A percentile compares a stretch with the other conserved stretches of the same genome.
Conservation (phyloP, 1,284 basidiomycete species). For the Fomitopsis palustris region DNA sequence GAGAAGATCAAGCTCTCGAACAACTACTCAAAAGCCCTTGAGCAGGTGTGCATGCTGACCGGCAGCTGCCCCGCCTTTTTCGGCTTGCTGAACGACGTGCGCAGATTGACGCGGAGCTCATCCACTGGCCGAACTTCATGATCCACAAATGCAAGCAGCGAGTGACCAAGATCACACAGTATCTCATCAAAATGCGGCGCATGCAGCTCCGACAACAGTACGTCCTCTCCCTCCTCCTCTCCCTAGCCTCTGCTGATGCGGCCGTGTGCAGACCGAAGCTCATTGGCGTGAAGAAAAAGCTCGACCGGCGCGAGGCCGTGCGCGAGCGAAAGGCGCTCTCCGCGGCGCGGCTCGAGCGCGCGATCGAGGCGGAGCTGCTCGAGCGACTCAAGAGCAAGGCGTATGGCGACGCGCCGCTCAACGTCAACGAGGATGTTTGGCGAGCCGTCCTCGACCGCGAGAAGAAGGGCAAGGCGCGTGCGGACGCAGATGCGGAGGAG, state of each 20-base stretch:
- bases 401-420: constrained; percentile 96
- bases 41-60: constrained; percentile 53
- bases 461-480: constrained; percentile 42
- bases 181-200: constrained; percentile 96
- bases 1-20: constrained; percentile 91
- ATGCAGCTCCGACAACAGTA: constrained; percentile 88
- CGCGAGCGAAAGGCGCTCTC: constrained; percentile 95
- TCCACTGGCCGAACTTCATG: constrained; percentile 97
- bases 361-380: constrained; percentile 95
- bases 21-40: constrained; percentile 92
- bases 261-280: constrained; percentile 75
- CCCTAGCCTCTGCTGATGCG: background rate
- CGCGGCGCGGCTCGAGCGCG: constrained; percentile 90
- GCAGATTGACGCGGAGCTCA: constrained; percentile 91
- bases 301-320: constrained; percentile 90
- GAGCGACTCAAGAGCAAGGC: constrained; percentile 95
- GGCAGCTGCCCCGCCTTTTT: background rate
- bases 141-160: constrained; percentile 99
- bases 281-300: constrained; percentile 95
- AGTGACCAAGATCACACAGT: constrained; percentile 98
- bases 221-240: constrained; percentile 30
- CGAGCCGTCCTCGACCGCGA: constrained; percentile 84
- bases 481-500: constrained; percentile 37
- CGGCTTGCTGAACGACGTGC: too few species aligned
- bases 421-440: constrained; percentile 99